phyloP scores from a whole-genome alignment of 176 grass and related monocot genomes.

The Juncus effusus region DNA sequence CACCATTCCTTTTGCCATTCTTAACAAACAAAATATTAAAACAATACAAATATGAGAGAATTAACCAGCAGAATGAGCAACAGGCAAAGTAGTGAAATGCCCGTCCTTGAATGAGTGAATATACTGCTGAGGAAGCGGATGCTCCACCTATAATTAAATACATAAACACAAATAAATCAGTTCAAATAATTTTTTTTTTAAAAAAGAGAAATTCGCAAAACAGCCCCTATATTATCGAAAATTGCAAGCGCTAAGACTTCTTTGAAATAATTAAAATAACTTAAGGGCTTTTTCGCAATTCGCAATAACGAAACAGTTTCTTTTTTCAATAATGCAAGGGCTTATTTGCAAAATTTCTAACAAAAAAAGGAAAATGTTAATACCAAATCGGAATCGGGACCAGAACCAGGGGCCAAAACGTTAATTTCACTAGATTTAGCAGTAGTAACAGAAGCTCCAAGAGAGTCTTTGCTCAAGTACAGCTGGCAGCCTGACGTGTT shows the following conservation, averaged over 20 bases:
- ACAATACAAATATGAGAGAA: neutral
- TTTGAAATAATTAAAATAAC: too few relatives aligned
- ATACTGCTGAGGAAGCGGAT: conserved; percentile 83
- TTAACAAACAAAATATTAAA: neutral
- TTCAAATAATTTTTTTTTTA: neutral
- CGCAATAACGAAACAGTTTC: neutral
- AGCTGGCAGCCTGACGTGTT: conserved; percentile 96
- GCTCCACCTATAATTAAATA: conserved; percentile 58
- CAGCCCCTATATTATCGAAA: conserved; percentile 24
- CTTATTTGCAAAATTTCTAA: too few relatives aligned
- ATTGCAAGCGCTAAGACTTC: neutral
- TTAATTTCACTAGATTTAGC: conserved; percentile 99
- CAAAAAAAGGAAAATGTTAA: conserved; percentile 7
- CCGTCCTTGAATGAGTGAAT: conserved; percentile 69
- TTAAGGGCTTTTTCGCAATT: too few relatives aligned
- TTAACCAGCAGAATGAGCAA: conserved; percentile 84
- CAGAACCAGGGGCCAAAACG: conserved; percentile 60
- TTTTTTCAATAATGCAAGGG: neutral
- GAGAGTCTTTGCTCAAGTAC: conserved; percentile 76
- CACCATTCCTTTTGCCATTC: neutral
- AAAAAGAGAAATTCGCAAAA: conserved; percentile 42
- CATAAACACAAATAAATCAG: neutral
- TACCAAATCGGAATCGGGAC: conserved; percentile 78
- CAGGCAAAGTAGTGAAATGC: conserved; percentile 63
- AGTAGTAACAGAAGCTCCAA: conserved; percentile 76